These are phyloP conservation scores for Leccinum boreale DNA, from an alignment of 768 basidiomycete species.

Conservation along the genomic window DNA sequence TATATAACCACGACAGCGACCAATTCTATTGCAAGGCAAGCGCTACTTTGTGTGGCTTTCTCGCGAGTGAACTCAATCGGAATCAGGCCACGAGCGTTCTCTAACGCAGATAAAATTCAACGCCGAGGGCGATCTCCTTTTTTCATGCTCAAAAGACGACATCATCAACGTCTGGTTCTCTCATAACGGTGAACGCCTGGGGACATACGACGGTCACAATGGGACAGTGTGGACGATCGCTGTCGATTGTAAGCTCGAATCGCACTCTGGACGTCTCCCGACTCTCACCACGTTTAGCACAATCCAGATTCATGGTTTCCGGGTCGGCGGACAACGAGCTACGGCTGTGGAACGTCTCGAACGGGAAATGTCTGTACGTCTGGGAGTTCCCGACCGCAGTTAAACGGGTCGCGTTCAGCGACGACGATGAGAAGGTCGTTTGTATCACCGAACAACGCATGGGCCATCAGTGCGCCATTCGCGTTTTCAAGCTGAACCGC, in stretches of 20 bases:
- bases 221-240: slow-evolving; percentile 97
- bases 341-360: slow-evolving; percentile 84
- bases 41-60: background rate
- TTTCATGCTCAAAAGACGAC: slow-evolving; percentile 94
- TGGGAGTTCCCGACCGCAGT: slow-evolving; percentile 99
- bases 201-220: slow-evolving; percentile 95
- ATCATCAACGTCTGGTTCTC: slow-evolving; percentile 96
- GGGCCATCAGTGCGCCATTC: slow-evolving; percentile 87
- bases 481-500: slow-evolving; percentile 84
- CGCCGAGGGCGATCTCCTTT: slow-evolving; percentile 90
- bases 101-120: slow-evolving; percentile 98
- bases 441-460: slow-evolving; percentile 98
- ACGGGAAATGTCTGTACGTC: slow-evolving; percentile 87
- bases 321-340: slow-evolving; percentile 94
- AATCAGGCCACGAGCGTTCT: slow-evolving; percentile 90
- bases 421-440: slow-evolving; percentile 77
- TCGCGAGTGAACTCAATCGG: slow-evolving; percentile 12
- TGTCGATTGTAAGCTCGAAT: slow-evolving; percentile 74
- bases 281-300: slow-evolving; percentile 43
- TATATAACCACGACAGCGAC: slow-evolving; percentile 43
- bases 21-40: slow-evolving; percentile 68
- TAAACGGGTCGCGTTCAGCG: slow-evolving; percentile 91
- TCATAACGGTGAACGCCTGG: slow-evolving; percentile 95
- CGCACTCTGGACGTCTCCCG: background rate
- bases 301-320: slow-evolving; percentile 83